Percentiles rank a stretch among this genome's conserved stretches.
phyloP scores from a whole-genome alignment of 192 early-diverging fungal species.

The Cetraspora pellucida region DNA sequence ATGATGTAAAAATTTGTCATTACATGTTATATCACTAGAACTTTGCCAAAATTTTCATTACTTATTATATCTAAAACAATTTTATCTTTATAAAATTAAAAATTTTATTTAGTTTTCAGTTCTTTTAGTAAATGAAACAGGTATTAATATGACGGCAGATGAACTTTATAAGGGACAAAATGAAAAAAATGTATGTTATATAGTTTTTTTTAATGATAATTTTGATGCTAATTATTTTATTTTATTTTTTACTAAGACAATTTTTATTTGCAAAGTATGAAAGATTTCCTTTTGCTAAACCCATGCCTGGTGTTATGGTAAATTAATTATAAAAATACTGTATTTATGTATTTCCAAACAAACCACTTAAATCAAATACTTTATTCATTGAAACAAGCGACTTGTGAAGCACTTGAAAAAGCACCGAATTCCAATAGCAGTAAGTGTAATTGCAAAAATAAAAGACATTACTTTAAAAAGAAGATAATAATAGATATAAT shows the following conservation, averaged over 20 bases:
- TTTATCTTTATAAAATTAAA: background rate
- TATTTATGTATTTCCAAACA: background rate
- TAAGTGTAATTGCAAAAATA: slow-evolving; percentile 5
- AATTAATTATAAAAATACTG: background rate
- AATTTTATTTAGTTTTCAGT: slow-evolving; percentile 42
- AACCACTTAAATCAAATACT: background rate
- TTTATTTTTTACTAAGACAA: background rate
- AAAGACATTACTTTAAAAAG: background rate
- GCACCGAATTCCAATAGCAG: background rate
- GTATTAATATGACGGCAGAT: slow-evolving; percentile 73
- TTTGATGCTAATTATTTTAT: slow-evolving; percentile 8
- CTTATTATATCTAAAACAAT: background rate
- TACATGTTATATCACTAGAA: background rate
- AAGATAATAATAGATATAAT: background rate
- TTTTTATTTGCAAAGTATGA: background rate
- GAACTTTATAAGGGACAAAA: slow-evolving; percentile 75
- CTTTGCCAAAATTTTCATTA: too few relatives aligned
- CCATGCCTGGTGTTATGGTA: slow-evolving; percentile 21
- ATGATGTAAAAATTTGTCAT: slow-evolving; percentile 43
- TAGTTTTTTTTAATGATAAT: background rate
- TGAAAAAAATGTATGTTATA: slow-evolving; percentile 45
- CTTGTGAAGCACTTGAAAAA: slow-evolving; percentile 31
- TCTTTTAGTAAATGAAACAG: slow-evolving; percentile 70
- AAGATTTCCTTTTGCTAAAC: slow-evolving; percentile 14
- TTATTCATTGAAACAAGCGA: background rate